Evolutionary conservation across 2,329 filamentous ascomycete genomes (phyloP).

Genomic region (Dothideomycetes sp.): DNA sequence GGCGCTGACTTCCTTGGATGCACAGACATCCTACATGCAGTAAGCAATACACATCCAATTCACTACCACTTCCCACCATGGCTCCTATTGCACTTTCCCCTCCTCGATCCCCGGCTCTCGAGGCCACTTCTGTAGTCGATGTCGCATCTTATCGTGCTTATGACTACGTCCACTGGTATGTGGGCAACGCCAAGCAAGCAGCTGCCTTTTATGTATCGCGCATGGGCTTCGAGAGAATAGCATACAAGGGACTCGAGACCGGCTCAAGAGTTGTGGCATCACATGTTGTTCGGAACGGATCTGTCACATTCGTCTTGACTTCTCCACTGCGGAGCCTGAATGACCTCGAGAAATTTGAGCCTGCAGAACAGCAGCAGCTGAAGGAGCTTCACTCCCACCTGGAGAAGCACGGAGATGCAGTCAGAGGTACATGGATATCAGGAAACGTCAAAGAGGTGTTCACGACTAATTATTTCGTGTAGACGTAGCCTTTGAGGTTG

Average conservation of each 20-base stretch:
- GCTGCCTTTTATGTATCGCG: conserved; percentile 79
- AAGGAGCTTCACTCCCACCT: conserved; percentile 71
- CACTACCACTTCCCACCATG: too few relatives aligned
- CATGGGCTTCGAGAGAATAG: conserved; percentile 74
- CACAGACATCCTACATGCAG: too few relatives aligned
- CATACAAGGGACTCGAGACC: conserved; percentile 82
- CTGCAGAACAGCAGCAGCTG: conserved; percentile 55
- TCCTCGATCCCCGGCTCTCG: conserved; percentile 9
- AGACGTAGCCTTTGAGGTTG: conserved; percentile 90
- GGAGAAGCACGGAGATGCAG: conserved; percentile 80
- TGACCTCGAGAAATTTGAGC: conserved; percentile 15
- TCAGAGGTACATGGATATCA: conserved; percentile 44
- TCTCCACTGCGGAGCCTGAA: conserved; percentile 55
- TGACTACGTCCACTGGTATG: conserved; percentile 91
- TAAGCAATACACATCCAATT: too few relatives aligned
- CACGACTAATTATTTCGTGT: background rate
- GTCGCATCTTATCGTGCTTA: conserved; percentile 59
- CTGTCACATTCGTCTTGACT: conserved; percentile 72
- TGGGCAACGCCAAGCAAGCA: conserved; percentile 92
- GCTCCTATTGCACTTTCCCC: conserved; percentile 28
- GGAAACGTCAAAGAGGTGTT: background rate
- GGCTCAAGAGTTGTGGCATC: conserved; percentile 71
- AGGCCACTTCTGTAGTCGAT: conserved; percentile 5
- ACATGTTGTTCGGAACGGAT: conserved; percentile 69
- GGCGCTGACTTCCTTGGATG: too few relatives aligned